A percentile compares a stretch with the other conserved stretches of the same genome.
phyloP scores from a whole-genome alignment of 768 basidiomycete genomes.

The Lactarius indigo region DNA sequence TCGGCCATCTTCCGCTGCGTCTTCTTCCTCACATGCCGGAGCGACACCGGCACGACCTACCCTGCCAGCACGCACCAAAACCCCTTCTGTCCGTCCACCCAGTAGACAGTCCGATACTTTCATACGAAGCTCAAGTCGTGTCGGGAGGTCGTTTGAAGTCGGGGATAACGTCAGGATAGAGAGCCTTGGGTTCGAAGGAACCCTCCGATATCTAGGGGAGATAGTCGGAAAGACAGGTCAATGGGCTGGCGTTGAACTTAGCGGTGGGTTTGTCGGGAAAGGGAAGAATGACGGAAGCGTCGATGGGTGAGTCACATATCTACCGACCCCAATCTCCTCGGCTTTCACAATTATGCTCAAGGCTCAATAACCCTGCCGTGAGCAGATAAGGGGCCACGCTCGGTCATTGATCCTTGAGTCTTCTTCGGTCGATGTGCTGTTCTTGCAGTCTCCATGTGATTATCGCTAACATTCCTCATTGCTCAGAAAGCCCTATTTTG shows the following conservation, averaged over 20 bases:
- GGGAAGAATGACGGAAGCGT: conserved; percentile 96
- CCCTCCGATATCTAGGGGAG: conserved; percentile 72
- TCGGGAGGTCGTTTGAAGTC: conserved; percentile 51
- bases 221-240: conserved; percentile 86
- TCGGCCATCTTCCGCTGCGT: conserved; percentile 60
- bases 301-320: conserved; percentile 60
- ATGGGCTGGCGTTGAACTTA: conserved; percentile 93
- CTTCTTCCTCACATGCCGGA: conserved; percentile 44
- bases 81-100: conserved; percentile 53
- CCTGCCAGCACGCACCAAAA: conserved; percentile 40
- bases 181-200: conserved; percentile 85
- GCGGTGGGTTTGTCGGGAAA: conserved; percentile 80
- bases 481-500: conserved; percentile 55
- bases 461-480: conserved; percentile 6
- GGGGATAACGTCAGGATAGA: conserved; percentile 87
- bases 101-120: conserved; percentile 67
- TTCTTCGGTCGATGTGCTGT: conserved; percentile 2
- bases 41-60: conserved; percentile 31
- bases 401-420: not conserved
- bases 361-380: not conserved
- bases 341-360: conserved; percentile 8
- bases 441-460: not conserved
- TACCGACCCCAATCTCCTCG: conserved; percentile 10
- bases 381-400: not conserved
- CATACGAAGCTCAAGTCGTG: conserved; percentile 44